phyloP scores from a whole-genome alignment of 768 basidiomycete species.

The Sarcodon aspratus region DNA sequence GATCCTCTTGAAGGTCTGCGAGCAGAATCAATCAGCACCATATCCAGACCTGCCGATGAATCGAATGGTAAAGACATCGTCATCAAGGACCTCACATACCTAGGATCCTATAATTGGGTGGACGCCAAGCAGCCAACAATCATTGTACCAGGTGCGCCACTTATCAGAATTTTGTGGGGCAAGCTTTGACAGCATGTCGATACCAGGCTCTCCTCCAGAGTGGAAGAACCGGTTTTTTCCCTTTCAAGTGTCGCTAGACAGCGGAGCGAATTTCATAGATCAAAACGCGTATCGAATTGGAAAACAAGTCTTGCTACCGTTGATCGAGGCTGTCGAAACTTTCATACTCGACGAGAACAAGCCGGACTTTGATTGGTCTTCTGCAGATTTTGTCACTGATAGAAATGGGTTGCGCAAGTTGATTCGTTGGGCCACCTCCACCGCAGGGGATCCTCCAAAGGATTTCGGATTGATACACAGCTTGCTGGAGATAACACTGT shows the following conservation, averaged over 20 bases:
- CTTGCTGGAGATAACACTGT: conserved; percentile 46
- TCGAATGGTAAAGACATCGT: neutral
- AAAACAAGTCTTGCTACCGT: conserved; percentile 33
- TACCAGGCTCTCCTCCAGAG: conserved; percentile 44
- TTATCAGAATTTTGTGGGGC: neutral
- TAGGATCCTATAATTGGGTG: conserved; percentile 48
- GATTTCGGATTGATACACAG: conserved; percentile 62
- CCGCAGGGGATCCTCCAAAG: conserved; percentile 14
- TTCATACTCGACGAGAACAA: conserved; percentile 13
- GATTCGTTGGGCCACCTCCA: conserved; percentile 36
- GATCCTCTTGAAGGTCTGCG: conserved; percentile 1
- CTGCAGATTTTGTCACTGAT: conserved; percentile 42
- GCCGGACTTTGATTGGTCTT: conserved; percentile 21
- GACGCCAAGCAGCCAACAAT: conserved; percentile 33
- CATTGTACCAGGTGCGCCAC: conserved; percentile 10
- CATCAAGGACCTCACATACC: conserved; percentile 23
- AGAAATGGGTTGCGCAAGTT: conserved; percentile 58
- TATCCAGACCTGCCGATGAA: neutral
- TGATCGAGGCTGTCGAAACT: conserved; percentile 47
- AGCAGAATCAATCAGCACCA: neutral
- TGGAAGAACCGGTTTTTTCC: conserved; percentile 42
- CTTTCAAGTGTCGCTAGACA: conserved; percentile 42
- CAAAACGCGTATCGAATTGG: conserved; percentile 41
- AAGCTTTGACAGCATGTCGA: no score
- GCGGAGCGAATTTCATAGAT: conserved; percentile 37